Evolutionary conservation across 106 monocot genomes (phyloP), one percentile per base, ranked within the genome.

Genomic region (Ottelia alismoides): DNA sequence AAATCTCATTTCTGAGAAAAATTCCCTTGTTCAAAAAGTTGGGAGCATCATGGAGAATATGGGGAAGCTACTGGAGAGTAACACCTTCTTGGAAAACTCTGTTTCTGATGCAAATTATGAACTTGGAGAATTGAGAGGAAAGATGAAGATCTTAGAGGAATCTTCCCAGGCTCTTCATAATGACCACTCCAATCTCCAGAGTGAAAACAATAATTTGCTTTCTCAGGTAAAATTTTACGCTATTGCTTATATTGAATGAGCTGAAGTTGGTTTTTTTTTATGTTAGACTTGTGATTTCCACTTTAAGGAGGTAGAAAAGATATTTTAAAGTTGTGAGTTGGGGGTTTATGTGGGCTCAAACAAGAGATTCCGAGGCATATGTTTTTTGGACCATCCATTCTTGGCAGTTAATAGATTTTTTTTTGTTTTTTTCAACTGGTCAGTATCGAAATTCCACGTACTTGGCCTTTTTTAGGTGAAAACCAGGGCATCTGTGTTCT

Each of bases 71-170:
- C 62, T 64, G 10, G 67, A 56, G 53, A 73, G 70, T 53, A 99
- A 83, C 56, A 64, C 47, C 7, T 58, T 72, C 16, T 57, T 86
- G 26, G 85, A 90, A 56, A 83, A 65, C 54, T 86, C 83, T 25
- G 26, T 99, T 10, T 77, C 62, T 31, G 98, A 83, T 58, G 62
- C 67, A 20, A 73, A 77, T 61, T 48, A 45, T 40, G 85, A 90
- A 60, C 64, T 99, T 47, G 79, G 80, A 60, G 64, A 52, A 31
- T 69, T 83, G 69, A 72, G 73, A 63, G 67, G 40, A 52, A 76
- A 70, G 45, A 40, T 86, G 70, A 83, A 77, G 58, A 53, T 28
- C 24, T 53, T 80, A 28, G 85, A 82, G 56, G 77, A 76, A 47
- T 80, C 73, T 12, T 77, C 58, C 56, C 67, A 63, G 27, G 56